Evolutionary conservation across 2,329 filamentous ascomycete genomes (phyloP).

Genomic region (Leptographium procerum): DNA sequence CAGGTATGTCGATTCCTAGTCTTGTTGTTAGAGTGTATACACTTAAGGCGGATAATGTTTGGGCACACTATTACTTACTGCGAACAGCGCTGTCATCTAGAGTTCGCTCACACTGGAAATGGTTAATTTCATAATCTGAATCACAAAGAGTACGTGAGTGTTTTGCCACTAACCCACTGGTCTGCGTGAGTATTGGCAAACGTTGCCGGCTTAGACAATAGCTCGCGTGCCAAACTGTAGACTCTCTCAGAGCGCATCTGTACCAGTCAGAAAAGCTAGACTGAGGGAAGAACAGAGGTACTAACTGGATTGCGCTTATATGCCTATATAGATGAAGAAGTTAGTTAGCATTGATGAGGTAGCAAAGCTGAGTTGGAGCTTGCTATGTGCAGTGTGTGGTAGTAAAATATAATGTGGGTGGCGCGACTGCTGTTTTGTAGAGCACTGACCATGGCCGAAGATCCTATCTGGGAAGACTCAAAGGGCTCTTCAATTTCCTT

Average conservation of each 20-base stretch:
- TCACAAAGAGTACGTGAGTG: no score
- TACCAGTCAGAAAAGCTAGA: no score
- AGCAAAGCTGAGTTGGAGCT: not conserved
- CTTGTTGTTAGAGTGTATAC: conserved; percentile 10
- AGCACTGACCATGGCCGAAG: conserved; percentile 34
- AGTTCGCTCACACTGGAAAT: conserved; percentile 41
- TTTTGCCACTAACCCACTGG: conserved; percentile 45
- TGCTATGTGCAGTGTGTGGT: no score
- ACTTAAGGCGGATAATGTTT: not conserved
- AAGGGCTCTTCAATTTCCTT: conserved; percentile 61
- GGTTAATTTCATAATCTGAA: no score
- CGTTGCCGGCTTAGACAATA: conserved; percentile 23
- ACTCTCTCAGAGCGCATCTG: conserved; percentile 36
- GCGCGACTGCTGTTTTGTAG: no score
- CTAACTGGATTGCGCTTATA: conserved; percentile 30
- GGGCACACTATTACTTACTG: not conserved
- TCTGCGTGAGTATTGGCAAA: conserved; percentile 54
- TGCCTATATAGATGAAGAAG: conserved; percentile 14
- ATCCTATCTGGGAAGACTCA: conserved; percentile 66
- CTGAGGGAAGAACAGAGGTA: no score
- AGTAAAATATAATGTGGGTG: not conserved
- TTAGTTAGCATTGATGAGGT: not conserved
- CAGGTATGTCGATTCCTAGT: conserved; percentile 46
- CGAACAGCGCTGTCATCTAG: conserved; percentile 67
- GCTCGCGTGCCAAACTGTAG: conserved; percentile 26